A percentile compares a stretch with the other conserved stretches of the same genome.
Conservation (phyloP, 352 stramenopile genomes). For the Pythium monospermum region DNA sequence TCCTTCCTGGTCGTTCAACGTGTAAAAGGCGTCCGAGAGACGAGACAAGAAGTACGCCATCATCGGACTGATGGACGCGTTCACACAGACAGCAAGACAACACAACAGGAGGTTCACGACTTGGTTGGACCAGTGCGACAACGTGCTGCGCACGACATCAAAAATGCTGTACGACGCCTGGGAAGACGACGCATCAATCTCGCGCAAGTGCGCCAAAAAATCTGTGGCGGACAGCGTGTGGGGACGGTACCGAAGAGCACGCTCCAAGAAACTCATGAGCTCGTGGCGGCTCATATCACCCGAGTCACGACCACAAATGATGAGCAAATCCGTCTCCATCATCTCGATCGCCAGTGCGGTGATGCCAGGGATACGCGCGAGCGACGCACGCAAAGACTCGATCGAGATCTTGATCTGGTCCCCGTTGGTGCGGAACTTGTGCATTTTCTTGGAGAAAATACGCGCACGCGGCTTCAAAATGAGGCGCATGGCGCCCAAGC, state of each 20-base stretch:
- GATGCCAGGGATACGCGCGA: constrained; percentile 79
- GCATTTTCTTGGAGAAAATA: constrained; percentile 86
- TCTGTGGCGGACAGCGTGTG: constrained; percentile 68
- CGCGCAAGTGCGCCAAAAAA: constrained; percentile 76
- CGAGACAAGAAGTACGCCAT: constrained; percentile 72
- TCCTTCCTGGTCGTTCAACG: constrained; percentile 25
- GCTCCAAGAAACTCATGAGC: constrained; percentile 84
- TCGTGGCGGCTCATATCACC: constrained; percentile 84
- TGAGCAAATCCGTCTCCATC: constrained; percentile 87
- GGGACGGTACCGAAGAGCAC: constrained; percentile 75
- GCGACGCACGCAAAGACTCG: constrained; percentile 70
- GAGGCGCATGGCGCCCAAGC: constrained; percentile 58
- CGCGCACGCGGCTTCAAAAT: constrained; percentile 81
- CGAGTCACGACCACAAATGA: constrained; percentile 84
- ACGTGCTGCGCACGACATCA: constrained; percentile 74
- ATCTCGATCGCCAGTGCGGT: constrained; percentile 80
- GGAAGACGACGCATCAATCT: constrained; percentile 84
- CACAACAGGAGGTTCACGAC: constrained; percentile 63
- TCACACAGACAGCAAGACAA: constrained; percentile 78
- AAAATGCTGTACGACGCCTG: constrained; percentile 63
- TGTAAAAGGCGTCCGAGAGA: constrained; percentile 68
- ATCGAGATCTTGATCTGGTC: constrained; percentile 86
- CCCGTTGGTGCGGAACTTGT: constrained; percentile 83
- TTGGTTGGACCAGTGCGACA: constrained; percentile 86
- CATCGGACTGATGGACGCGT: constrained; percentile 73